A percentile compares a stretch with the other conserved stretches of the same genome.
Evolutionary conservation across 768 basidiomycete genomes (phyloP).

Genomic region (Tricholoma sp.): DNA sequence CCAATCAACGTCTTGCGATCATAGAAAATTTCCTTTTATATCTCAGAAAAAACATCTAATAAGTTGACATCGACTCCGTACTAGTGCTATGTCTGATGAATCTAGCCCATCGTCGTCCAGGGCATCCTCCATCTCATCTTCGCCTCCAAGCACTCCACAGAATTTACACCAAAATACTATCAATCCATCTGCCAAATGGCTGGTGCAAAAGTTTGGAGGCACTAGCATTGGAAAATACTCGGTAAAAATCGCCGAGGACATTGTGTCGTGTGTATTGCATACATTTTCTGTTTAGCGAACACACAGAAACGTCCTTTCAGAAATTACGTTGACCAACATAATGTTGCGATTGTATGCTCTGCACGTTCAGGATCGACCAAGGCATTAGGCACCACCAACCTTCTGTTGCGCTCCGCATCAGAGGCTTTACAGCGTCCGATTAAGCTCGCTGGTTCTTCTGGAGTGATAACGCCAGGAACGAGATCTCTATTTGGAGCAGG

Average conservation of each 20-base stretch:
- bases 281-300: neutral
- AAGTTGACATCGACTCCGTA: too few relatives aligned
- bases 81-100: constrained; percentile 18
- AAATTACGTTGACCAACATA: constrained; percentile 68
- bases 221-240: constrained; percentile 91
- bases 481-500: constrained; percentile 39
- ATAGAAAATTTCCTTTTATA: too few relatives aligned
- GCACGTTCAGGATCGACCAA: constrained; percentile 96
- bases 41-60: too few relatives aligned
- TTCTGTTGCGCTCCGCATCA: constrained; percentile 81
- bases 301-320: constrained; percentile 29
- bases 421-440: constrained; percentile 60
- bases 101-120: constrained; percentile 10
- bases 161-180: constrained; percentile 74
- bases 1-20: too few relatives aligned
- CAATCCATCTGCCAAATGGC: constrained; percentile 73
- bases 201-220: constrained; percentile 94
- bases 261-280: constrained; percentile 69
- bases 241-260: constrained; percentile 73
- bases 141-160: constrained; percentile 52
- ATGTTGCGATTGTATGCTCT: constrained; percentile 92
- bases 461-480: constrained; percentile 45
- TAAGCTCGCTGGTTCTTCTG: constrained; percentile 35
- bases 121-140: constrained; percentile 35
- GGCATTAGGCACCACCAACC: constrained; percentile 90